Conservation (phyloP, 2,329 filamentous ascomycete genomes). For the Pseudocercospora cruenta region DNA sequence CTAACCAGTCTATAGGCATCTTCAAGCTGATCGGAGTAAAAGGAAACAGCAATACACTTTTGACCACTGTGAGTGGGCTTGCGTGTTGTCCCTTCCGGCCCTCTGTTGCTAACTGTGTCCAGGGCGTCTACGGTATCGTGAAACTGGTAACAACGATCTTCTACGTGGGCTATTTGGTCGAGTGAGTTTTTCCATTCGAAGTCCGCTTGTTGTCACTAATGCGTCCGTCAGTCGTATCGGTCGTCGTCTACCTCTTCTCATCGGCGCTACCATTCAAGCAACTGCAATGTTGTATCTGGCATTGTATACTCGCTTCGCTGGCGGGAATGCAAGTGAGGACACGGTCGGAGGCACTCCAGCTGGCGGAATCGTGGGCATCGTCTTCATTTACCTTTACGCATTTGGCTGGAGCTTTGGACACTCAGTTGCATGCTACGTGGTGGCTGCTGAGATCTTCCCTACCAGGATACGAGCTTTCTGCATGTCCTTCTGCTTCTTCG, state of each 20-base stretch:
- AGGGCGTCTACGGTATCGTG: constrained; percentile 30
- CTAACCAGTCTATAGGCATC: constrained; percentile 20
- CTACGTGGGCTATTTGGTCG: constrained; percentile 27
- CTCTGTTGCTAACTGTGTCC: constrained; percentile 6
- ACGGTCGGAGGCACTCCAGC: constrained; percentile 19
- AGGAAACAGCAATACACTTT: constrained; percentile 18
- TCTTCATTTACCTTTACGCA: constrained; percentile 27
- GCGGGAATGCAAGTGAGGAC: constrained; percentile 8
- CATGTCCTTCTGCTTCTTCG: constrained; percentile 30
- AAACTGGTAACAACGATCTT: constrained; percentile 27
- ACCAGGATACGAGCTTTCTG: constrained; percentile 26
- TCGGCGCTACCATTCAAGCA: constrained; percentile 26
- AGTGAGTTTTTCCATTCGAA: background rate
- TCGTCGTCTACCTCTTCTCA: constrained; percentile 22
- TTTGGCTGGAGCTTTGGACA: constrained; percentile 29
- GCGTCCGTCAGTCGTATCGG: constrained; percentile 17
- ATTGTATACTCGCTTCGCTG: constrained; percentile 24
- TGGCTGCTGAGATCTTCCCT: constrained; percentile 29
- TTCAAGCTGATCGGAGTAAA: constrained; percentile 26
- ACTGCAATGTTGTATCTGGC: constrained; percentile 27
- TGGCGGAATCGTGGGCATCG: constrained; percentile 25
- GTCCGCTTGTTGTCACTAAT: background rate
- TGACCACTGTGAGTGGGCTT: constrained; percentile 17
- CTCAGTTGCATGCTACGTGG: constrained; percentile 26
- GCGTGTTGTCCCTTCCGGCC: background rate